These are phyloP conservation scores for Achaetomiella virescens DNA, from an alignment of 495 filamentous ascomycete species.

Conservation along the genomic window DNA sequence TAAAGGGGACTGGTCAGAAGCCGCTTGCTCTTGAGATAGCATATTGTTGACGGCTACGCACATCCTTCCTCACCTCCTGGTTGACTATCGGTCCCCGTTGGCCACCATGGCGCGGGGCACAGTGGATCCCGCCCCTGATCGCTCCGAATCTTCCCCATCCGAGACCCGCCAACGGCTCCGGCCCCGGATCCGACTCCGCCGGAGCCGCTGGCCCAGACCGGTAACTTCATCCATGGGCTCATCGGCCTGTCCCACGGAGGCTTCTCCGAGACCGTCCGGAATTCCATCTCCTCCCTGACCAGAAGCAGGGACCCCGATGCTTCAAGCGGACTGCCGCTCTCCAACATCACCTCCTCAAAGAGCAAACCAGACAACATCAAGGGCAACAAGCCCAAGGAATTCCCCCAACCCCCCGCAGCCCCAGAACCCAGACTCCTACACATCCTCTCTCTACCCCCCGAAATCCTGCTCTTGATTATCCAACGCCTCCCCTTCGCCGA, in stretches of 20 bases:
- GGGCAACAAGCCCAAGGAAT: background rate
- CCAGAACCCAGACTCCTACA: constrained; percentile 2
- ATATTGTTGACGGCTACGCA: background rate
- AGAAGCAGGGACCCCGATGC: background rate
- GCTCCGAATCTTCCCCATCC: background rate
- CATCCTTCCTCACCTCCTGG: background rate
- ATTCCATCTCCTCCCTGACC: constrained; percentile 17
- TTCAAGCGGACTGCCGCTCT: too few relatives aligned
- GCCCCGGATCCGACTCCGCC: background rate
- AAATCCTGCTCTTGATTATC: constrained; percentile 30
- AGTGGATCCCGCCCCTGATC: background rate
- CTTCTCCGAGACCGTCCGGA: constrained; percentile 13
- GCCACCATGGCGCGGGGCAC: background rate
- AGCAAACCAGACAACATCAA: background rate
- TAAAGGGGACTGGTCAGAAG: too few relatives aligned
- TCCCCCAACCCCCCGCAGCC: background rate
- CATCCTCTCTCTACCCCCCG: constrained; percentile 24
- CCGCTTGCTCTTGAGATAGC: too few relatives aligned
- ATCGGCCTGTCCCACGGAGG: constrained; percentile 6
- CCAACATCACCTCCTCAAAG: background rate
- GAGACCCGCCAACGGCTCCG: background rate
- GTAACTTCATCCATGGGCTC: constrained; percentile 9
- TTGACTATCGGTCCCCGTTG: too few relatives aligned
- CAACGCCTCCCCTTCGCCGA: constrained; percentile 22
- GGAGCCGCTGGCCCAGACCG: background rate